These are phyloP conservation scores for Porodaedalea pini DNA, from an alignment of 1,284 basidiomycete genomes.

Conservation along the genomic window DNA sequence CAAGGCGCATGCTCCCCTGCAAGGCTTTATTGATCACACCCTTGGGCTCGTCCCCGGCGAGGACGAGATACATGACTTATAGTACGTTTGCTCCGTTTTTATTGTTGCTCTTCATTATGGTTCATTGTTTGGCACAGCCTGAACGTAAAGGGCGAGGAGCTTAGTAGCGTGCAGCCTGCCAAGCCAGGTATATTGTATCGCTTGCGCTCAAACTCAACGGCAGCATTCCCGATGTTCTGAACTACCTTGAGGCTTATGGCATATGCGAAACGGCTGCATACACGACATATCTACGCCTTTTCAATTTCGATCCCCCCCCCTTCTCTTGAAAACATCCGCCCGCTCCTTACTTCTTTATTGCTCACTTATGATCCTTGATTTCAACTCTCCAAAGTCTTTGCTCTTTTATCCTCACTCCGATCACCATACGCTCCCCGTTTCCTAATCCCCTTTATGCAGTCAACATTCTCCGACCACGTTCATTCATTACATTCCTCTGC, in stretches of 20 bases:
- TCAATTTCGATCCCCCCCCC: background rate
- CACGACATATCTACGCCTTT: background rate
- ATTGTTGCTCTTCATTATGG: background rate
- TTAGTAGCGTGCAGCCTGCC: background rate
- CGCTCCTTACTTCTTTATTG: background rate
- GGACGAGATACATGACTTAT: background rate
- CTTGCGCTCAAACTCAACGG: background rate
- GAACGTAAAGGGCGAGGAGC: background rate
- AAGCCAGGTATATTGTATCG: background rate
- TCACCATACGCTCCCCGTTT: background rate
- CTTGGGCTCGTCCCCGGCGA: background rate
- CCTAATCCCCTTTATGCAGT: background rate
- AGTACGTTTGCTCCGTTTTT: background rate
- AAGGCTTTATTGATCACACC: constrained; percentile 2
- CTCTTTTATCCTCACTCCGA: background rate
- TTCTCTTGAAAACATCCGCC: background rate
- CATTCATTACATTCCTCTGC: background rate
- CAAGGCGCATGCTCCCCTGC: constrained; percentile 2
- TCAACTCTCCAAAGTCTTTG: background rate
- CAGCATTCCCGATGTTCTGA: background rate
- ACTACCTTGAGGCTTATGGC: too few relatives aligned
- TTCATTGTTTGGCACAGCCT: background rate
- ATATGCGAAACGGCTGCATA: background rate
- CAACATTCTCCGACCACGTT: background rate
- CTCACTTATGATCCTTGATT: background rate